A percentile compares a stretch with the other conserved stretches of the same genome.
Evolutionary conservation across 345 rosid species (phyloP).

Genomic region (Citropsis articulata): DNA sequence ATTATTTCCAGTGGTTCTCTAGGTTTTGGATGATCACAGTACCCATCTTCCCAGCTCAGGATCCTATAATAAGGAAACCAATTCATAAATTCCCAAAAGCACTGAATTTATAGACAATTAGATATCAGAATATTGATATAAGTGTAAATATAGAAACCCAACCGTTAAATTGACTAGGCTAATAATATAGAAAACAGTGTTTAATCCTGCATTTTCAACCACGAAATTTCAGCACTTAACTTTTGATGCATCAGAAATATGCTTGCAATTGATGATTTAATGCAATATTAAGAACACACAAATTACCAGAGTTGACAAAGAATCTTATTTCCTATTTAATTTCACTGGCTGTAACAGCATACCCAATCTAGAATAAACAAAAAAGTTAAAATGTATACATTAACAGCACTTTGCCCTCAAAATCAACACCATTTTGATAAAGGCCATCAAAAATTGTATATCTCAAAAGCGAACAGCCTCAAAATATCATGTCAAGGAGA

Average conservation of each 20-base stretch:
- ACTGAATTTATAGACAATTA: background rate
- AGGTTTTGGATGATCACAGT: constrained; percentile 35
- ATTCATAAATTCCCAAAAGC: background rate
- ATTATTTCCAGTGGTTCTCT: constrained; percentile 18
- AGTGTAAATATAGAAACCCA: background rate
- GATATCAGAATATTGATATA: background rate
- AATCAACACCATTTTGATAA: background rate
- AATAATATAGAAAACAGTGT: background rate
- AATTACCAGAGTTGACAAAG: background rate
- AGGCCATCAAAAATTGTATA: background rate
- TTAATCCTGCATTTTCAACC: background rate
- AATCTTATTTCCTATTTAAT: background rate
- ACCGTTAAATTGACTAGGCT: background rate
- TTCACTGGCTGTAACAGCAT: background rate
- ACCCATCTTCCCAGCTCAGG: constrained; percentile 66
- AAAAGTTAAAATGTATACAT: background rate
- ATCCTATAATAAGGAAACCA: constrained; percentile 24
- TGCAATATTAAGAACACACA: background rate
- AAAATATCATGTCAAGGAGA: background rate
- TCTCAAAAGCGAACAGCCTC: background rate
- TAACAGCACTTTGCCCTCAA: background rate
- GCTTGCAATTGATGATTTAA: background rate
- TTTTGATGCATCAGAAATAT: background rate
- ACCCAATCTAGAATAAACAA: background rate
- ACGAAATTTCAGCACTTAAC: background rate